Evolutionary conservation across 2,329 filamentous ascomycete species (phyloP).

Genomic region (Alternaria triticina): DNA sequence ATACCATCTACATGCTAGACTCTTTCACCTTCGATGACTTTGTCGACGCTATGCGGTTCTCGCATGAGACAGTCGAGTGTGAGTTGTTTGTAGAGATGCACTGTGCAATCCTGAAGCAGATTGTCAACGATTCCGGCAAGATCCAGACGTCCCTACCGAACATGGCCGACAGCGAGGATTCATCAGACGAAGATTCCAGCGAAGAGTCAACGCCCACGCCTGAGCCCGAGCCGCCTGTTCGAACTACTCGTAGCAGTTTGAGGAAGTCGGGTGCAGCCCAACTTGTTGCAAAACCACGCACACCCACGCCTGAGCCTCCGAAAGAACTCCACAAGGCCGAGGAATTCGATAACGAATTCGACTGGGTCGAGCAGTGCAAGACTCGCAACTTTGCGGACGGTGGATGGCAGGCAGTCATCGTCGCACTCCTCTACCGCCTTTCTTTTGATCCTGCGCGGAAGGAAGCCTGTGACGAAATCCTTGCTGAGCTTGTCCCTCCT

Average conservation of each 20-base stretch:
- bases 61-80: slow-evolving; percentile 75
- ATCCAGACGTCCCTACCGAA: slow-evolving; percentile 80
- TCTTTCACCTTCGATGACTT: slow-evolving; percentile 99
- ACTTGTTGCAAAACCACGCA: slow-evolving; percentile 43
- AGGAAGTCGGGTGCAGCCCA: slow-evolving; percentile 79
- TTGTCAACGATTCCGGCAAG: slow-evolving; percentile 81
- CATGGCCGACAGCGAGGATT: slow-evolving; percentile 56
- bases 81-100: slow-evolving; percentile 90
- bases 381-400: slow-evolving; percentile 86
- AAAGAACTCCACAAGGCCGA: slow-evolving; percentile 67
- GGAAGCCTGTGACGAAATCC: slow-evolving; percentile 76
- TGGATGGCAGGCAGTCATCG: slow-evolving; percentile 89
- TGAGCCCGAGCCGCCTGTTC: slow-evolving; percentile 74
- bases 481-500: slow-evolving; percentile 80
- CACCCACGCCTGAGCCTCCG: slow-evolving; percentile 46
- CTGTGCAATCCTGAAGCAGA: slow-evolving; percentile 85
- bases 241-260: slow-evolving; percentile 84
- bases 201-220: slow-evolving; percentile 58
- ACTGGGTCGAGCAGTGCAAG: slow-evolving; percentile 85
- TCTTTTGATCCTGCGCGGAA: slow-evolving; percentile 76
- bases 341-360: slow-evolving; percentile 74
- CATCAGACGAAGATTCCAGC: slow-evolving; percentile 59
- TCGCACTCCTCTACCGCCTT: slow-evolving; percentile 84
- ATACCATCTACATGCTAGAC: slow-evolving; percentile 89
- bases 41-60: slow-evolving; percentile 81